Base-by-base conservation (phyloP, 129 eudicot species). In the Pittosporum tobira region DNA sequence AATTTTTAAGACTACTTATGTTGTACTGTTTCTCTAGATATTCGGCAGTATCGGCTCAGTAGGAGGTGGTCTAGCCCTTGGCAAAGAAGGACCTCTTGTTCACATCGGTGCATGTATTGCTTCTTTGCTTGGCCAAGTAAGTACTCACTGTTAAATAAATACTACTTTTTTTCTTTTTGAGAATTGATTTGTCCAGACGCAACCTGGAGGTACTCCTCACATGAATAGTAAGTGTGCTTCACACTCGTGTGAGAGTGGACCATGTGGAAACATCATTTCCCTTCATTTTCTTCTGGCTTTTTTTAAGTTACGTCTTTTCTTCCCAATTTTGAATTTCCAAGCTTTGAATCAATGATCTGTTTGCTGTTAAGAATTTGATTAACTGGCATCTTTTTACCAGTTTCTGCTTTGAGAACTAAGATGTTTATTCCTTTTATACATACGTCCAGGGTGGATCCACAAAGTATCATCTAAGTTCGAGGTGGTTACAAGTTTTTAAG, bases 61-160 rank as follows among this genome's bases (percentile, higher is more conserved):
- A 13, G 98, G 98, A 65, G 98, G 98, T 67, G 98, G 96, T 25
- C 75, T 91, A 28, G 98, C 98, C 64, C 96, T 91, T 54, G 98
- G 98, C 52, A 91, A 91, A 83, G 98, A 91, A 83, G 98, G 98
- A 31, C 98, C 98, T 36, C 98, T 91, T 80, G 98, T 91, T 76
- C 98, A 91, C 69, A 87, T 73, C 18, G 98, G 98, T 74, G 98
- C 98, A 69, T 91, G 98, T 68, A 91, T 91, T 78, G 98, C 98
- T 69, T 91, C 98, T 22, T 77, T 91, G 67, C 88, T 91, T 51
- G 98, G 98, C 59, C 98, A 91, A 64, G 98, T 87, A 81, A 62
- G 79, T 68, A 52, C 24, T 36, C 11, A 19, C 20, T 56, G 19
- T 64, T 45, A 22, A 31, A 48, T 55, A 54, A 16, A 24, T 62